Base-by-base conservation (phyloP, 106 monocot genomes). In the Platanthera zijinensis region DNA sequence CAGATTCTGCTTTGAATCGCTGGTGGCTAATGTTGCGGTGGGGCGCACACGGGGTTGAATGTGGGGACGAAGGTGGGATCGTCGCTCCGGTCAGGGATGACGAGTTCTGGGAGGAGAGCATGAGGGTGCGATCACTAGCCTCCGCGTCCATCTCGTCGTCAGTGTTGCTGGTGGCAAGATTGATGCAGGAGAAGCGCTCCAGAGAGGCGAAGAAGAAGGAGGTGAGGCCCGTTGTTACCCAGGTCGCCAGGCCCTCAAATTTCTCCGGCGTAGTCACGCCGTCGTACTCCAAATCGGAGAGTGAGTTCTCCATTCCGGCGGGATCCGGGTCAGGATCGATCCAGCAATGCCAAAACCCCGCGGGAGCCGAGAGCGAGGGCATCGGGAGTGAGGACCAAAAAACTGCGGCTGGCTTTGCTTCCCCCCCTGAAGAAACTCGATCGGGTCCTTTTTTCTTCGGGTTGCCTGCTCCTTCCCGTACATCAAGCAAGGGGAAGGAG, bases 151-250 rank as follows among this genome's bases (percentile, higher is more conserved):
- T 69, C 25, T 69, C 69, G 17, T 69, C 69, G 15, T 69, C 69
- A 10, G 32, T 39, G 48, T 69, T 47, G 46, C 32, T 69, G 39
- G 69, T 69, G 69, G 47, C 47, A 4, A 69, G 69, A 69, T 69
- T 69, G 48, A 69, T 69, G 69, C 69, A 69, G 46, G 69, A 69
- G 47, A 69, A 69, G 17, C 69, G 69, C 69, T 69, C 69, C 4
- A 69, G 69, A 69, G 69, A 69, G 46, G 69, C 69, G 14, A 69
- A 69, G 69, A 69, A 69, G 7, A 17, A 39, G 47, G 69, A 69
- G 14, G 69, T 12, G 15, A 69, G 69, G 69, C 69, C 17, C 48
- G 69, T 47, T 1, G 46, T 47, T 39, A 69, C n/a, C 69, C 69
- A 69, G 69, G 10, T 48, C 47, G 47, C 69, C 69, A 69, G 45